Evolutionary conservation across 2,329 filamentous ascomycete species (phyloP), one percentile per base, ranked within the genome.

Genomic region (Capronia americana): DNA sequence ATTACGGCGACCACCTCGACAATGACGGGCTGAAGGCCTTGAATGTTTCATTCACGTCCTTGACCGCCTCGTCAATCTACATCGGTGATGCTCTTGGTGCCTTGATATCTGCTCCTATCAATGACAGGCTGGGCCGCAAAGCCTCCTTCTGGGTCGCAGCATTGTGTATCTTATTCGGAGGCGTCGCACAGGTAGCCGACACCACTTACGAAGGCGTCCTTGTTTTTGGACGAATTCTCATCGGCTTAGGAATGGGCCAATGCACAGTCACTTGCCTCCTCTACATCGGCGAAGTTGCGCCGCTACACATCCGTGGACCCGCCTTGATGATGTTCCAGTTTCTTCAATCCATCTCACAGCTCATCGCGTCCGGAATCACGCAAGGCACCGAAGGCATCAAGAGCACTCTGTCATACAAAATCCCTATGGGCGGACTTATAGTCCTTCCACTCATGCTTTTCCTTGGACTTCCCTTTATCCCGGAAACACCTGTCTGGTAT

Each of bases 1-100:
- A 75, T 66, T 75, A 73, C 56, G 73, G 72, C 2, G 59, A 67
- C 23, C 54, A 72, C 30, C 2, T 30, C 30, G 63, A 57, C 30
- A 53, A 66, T 24, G 68, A 72, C 44, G 72, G 73, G 2, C 38
- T 66, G 6, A 72, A 68, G 58, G 62, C 65, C 12, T 65, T 75
- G 3, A 63, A 57, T 24, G 72, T 71, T 7, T 60, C 61, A 10
- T 75, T 75, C 61, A 72, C 73, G 23, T 77, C 78, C 5, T 63
- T 79, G 11, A 77, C 77, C 1, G 74, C 77, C 7, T 78, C 77
- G 7, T 74, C 75, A 44, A 79, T 80, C 70, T 77, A 79, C 64
- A 75, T 80, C n/a, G 78, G 78, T 14, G 78, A 80, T 56, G 69
- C 78, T 0, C 57, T 78, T 24, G 78, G 78, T 41, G 75, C 78